A percentile compares a stretch with the other conserved stretches of the same genome.
phyloP scores from a whole-genome alignment of 2,329 filamentous ascomycete species.

The Pseudogymnoascus sp. region DNA sequence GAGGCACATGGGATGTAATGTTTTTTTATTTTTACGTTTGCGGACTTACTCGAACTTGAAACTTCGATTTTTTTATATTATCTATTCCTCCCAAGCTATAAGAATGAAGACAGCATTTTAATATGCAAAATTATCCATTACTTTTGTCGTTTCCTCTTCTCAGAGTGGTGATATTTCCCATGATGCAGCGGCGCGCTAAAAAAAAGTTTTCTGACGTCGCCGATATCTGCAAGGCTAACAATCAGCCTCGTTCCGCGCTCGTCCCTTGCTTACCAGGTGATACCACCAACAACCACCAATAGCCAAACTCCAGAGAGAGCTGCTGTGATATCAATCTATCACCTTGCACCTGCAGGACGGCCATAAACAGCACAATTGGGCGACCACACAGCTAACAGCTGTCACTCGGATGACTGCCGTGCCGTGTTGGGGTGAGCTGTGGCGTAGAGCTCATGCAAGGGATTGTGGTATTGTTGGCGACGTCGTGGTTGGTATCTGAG shows the following conservation, averaged over 20 bases:
- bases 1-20: not conserved
- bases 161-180: not conserved
- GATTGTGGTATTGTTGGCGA: not conserved
- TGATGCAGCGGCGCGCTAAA: not conserved
- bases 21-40: not conserved
- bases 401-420: not conserved
- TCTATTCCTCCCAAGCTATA: not conserved
- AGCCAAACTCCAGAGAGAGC: not conserved
- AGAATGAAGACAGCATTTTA: not conserved
- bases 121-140: not conserved
- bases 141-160: not conserved
- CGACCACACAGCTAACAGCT: not conserved
- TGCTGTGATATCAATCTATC: not conserved
- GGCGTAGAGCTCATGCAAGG: not conserved
- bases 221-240: not conserved
- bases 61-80: not conserved
- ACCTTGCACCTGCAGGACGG: not conserved
- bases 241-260: not conserved
- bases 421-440: not conserved
- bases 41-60: not conserved
- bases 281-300: not conserved
- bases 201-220: conserved; percentile 9
- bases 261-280: not conserved
- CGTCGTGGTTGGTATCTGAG: not conserved
- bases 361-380: not conserved